These are phyloP conservation scores for Gymnopilus junonius DNA, from an alignment of 768 basidiomycete genomes.

Conservation along the genomic window DNA sequence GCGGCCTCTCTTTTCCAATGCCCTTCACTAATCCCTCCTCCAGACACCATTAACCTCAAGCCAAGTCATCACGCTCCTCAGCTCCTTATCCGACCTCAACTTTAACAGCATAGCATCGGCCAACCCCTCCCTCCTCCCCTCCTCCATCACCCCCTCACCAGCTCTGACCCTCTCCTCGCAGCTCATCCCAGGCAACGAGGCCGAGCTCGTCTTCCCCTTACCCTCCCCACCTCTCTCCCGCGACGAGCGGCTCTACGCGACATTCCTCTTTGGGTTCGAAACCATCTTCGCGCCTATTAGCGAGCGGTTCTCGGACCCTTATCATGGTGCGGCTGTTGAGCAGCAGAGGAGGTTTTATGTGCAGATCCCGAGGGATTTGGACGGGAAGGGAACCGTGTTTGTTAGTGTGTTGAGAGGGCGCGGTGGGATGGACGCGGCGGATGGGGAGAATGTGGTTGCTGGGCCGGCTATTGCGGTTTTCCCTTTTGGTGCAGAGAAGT, in stretches of 20 bases:
- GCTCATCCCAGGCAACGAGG: conserved; percentile 25
- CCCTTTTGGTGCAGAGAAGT: conserved; percentile 29
- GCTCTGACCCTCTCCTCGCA: conserved; percentile 20
- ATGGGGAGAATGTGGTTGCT: conserved; percentile 54
- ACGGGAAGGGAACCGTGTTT: conserved; percentile 50
- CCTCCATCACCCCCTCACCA: conserved; percentile 31
- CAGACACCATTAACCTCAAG: conserved; percentile 45
- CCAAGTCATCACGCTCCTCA: conserved; percentile 44
- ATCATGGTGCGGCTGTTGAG: not conserved
- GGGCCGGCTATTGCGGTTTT: conserved; percentile 56
- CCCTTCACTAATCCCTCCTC: not conserved
- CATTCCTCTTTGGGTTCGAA: conserved; percentile 53
- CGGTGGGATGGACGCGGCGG: conserved; percentile 22
- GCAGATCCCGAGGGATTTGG: conserved; percentile 44
- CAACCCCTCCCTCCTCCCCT: conserved; percentile 49
- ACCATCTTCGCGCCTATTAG: conserved; percentile 44
- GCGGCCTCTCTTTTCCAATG: not conserved
- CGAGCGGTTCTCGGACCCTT: conserved; percentile 7
- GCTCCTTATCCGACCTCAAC: conserved; percentile 54
- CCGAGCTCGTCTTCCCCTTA: conserved; percentile 25
- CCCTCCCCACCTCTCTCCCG: conserved; percentile 13
- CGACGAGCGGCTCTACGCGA: conserved; percentile 39
- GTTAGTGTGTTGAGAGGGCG: conserved; percentile 46
- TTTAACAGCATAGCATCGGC: conserved; percentile 55
- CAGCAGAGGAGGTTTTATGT: conserved; percentile 21